Evolutionary conservation across 495 filamentous ascomycete genomes (phyloP), one percentile per base, ranked within the genome.

Genomic region (Penicillium cosmopolitanum): DNA sequence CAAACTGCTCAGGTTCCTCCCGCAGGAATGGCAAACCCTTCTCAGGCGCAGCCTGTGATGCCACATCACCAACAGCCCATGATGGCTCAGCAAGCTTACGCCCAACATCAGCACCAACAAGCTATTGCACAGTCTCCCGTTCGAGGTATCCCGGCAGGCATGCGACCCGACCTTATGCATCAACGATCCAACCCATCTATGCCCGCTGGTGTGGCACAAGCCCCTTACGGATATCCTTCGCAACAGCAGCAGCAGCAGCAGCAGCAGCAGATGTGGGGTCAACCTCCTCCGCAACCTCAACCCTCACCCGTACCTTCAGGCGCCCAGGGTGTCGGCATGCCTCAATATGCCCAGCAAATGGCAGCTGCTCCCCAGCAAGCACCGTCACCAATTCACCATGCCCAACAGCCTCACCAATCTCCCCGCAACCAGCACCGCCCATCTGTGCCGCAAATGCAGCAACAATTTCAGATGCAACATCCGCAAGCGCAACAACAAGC

Each of bases 401-500:
- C 66, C 21, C 73, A 74, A 50, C 81, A 80, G 50, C 74, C 75
- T 5, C 77, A 79, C 3, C 83, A 77, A 60, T 81, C 80, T 38
- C 77, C 76, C n/a, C 81, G 81, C 66, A 77, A 71, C 50, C 77
- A 78, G 59, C 65, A 71, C 46, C 77, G 75, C 12, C 77, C 75
- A 13, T 67, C 72, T 38, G 69, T 70, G 28, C 66, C 79, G 0
- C 78, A 77, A 51, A 78, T 77, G 66, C 69, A 71, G 11, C 77
- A 80, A 60, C 70, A 70, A 11, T 80, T 71, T 56, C 68, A 79
- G 52, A 76, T 85, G 64, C 81, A 81, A 75, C 61, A 79, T 68
- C 73, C 82, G 62, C 60, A 84, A 72, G 78, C 84, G 42, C 86
- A 88, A 68, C 82, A 88, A 68, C 83, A 86, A 63, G 78, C 82